Conservation (phyloP, 108 stramenopile genomes). For the Skeletonema marinoi region DNA sequence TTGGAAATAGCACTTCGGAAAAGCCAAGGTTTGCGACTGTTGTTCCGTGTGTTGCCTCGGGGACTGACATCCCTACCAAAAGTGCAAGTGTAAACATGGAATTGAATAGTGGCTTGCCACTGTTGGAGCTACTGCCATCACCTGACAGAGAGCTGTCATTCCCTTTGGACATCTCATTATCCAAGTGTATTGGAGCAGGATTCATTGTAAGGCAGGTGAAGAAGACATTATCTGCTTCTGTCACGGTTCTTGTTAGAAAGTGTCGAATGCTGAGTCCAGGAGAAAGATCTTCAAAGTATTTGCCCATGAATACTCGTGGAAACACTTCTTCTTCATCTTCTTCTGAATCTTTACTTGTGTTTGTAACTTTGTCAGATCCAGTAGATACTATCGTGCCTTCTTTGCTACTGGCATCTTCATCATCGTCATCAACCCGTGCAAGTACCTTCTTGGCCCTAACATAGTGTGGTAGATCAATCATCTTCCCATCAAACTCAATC, state of each 20-base stretch:
- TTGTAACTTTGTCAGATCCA: neutral
- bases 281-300: conserved; percentile 49
- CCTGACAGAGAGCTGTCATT: conserved; percentile 23
- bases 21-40: conserved; percentile 56
- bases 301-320: conserved; percentile 40
- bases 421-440: neutral
- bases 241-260: conserved; percentile 46
- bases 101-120: conserved; percentile 50
- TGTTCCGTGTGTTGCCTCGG: conserved; percentile 48
- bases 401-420: neutral
- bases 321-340: conserved; percentile 18
- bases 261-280: too few relatives aligned
- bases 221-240: conserved; percentile 51
- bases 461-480: conserved; percentile 54
- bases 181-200: conserved; percentile 48
- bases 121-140: neutral
- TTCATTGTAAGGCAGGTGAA: conserved; percentile 53
- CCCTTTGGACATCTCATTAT: conserved; percentile 44
- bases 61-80: conserved; percentile 49
- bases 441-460: conserved; percentile 48
- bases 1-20: conserved; percentile 51
- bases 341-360: neutral
- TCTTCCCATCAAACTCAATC: conserved; percentile 33
- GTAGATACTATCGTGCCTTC: neutral
- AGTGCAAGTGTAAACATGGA: conserved; percentile 57